phyloP scores from a whole-genome alignment of 1,139 yeast genomes.

The Hyphopichia khmerensis region DNA sequence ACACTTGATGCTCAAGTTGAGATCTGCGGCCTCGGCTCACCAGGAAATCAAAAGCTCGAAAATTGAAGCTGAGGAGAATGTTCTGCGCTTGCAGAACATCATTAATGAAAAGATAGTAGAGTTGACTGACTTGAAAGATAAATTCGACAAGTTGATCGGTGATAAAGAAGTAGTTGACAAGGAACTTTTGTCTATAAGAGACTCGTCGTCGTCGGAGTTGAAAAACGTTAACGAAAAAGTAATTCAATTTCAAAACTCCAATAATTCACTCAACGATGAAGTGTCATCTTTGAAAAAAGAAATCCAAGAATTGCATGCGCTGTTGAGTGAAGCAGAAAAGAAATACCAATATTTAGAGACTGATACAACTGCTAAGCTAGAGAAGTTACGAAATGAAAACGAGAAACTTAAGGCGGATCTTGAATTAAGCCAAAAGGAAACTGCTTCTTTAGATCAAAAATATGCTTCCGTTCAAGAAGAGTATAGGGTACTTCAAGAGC shows the following conservation, averaged over 20 bases:
- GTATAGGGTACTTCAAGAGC: background rate
- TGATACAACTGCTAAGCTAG: background rate
- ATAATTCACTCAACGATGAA: background rate
- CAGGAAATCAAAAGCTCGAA: constrained; percentile 37
- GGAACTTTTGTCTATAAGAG: constrained; percentile 8
- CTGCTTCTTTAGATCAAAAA: background rate
- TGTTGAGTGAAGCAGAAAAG: background rate
- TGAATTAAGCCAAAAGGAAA: background rate
- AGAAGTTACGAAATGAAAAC: background rate
- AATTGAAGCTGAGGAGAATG: constrained; percentile 13
- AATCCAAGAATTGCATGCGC: background rate
- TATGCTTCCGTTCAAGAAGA: background rate
- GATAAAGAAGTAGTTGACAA: constrained; percentile 7
- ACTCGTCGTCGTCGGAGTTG: constrained; percentile 4
- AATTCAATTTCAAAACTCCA: background rate
- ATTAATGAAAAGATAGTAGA: constrained; percentile 3
- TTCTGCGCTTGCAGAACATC: constrained; percentile 6
- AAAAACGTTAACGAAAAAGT: background rate
- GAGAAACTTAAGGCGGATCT: background rate
- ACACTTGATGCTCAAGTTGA: constrained; percentile 42
- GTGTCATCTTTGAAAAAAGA: background rate
- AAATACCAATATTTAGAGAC: background rate
- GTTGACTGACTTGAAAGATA: constrained; percentile 5
- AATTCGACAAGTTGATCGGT: constrained; percentile 8
- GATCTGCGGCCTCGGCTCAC: constrained; percentile 46